Conservation (phyloP, 805 yeast species). For the Lachancea nothofagi region DNA sequence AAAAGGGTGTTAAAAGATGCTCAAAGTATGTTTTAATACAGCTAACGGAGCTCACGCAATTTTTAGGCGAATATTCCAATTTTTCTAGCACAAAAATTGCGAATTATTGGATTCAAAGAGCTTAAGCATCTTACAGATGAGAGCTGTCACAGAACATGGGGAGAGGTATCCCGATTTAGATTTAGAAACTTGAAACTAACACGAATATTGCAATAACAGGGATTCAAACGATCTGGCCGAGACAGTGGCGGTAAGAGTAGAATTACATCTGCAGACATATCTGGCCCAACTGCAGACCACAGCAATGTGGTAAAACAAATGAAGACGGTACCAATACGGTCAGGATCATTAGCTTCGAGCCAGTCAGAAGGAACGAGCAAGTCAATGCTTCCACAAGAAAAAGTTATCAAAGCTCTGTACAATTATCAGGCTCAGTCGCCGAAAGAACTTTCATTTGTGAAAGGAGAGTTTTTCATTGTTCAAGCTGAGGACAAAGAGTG, state of each 20-base stretch:
- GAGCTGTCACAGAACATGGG: too few relatives aligned
- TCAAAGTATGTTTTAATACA: constrained; percentile 5
- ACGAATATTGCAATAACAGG: constrained; percentile 12
- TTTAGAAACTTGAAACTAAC: too few relatives aligned
- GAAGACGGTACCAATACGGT: constrained; percentile 25
- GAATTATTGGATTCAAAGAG: neutral
- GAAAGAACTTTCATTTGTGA: constrained; percentile 69
- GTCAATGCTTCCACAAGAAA: constrained; percentile 46
- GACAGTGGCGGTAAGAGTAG: constrained; percentile 27
- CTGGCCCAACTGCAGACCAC: constrained; percentile 27
- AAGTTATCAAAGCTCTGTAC: constrained; percentile 76
- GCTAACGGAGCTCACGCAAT: neutral
- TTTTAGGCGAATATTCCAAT: neutral
- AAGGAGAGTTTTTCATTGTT: constrained; percentile 89
- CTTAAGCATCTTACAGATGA: neutral
- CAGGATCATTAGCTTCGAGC: constrained; percentile 18
- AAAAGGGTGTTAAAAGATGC: constrained; percentile 1
- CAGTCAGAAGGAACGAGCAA: constrained; percentile 13
- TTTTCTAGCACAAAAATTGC: too few relatives aligned
- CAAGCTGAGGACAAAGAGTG: constrained; percentile 60
- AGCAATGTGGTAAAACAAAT: constrained; percentile 22
- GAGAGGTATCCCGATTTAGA: too few relatives aligned
- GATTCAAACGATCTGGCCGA: constrained; percentile 27
- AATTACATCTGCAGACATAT: constrained; percentile 34
- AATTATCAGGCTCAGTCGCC: constrained; percentile 75